Conservation (phyloP, 192 early-diverging fungal genomes). For the Gryganskiella cystojenkinii region DNA sequence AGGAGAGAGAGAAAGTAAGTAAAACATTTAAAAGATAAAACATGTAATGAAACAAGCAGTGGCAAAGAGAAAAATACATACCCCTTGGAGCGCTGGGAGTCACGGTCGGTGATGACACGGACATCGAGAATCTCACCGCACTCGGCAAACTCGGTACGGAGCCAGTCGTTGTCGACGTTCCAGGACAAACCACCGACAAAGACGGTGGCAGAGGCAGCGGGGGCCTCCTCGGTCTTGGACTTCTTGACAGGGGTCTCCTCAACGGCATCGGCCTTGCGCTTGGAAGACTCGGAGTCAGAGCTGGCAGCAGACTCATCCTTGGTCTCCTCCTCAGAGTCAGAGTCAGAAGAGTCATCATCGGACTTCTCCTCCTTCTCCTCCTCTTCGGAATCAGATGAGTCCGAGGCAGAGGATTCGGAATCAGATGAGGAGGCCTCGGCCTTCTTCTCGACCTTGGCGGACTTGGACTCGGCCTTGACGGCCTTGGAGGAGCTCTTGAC, state of each 20-base stretch:
- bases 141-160: slow-evolving; percentile 70
- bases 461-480: slow-evolving; percentile 39
- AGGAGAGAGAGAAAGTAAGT: neutral
- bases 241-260: slow-evolving; percentile 54
- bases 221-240: slow-evolving; percentile 32
- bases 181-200: slow-evolving; percentile 79
- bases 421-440: slow-evolving; percentile 42
- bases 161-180: slow-evolving; percentile 70
- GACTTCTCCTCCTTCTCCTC: slow-evolving; percentile 39
- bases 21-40: neutral
- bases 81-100: slow-evolving; percentile 76
- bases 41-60: neutral
- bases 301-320: slow-evolving; percentile 25
- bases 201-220: slow-evolving; percentile 55
- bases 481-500: slow-evolving; percentile 30
- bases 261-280: slow-evolving; percentile 54
- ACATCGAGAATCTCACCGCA: slow-evolving; percentile 75
- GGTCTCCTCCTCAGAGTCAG: slow-evolving; percentile 47
- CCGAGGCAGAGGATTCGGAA: slow-evolving; percentile 36
- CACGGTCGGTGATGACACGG: slow-evolving; percentile 77
- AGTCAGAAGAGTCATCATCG: slow-evolving; percentile 23
- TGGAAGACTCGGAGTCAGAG: slow-evolving; percentile 52
- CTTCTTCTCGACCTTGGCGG: slow-evolving; percentile 48
- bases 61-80: slow-evolving; percentile 20
- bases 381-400: slow-evolving; percentile 48